A percentile compares a stretch with the other conserved stretches of the same genome.
These are phyloP conservation scores for Amaranthus hypochondriacus DNA, from an alignment of 148 eudicot genomes.

Conservation along the genomic window DNA sequence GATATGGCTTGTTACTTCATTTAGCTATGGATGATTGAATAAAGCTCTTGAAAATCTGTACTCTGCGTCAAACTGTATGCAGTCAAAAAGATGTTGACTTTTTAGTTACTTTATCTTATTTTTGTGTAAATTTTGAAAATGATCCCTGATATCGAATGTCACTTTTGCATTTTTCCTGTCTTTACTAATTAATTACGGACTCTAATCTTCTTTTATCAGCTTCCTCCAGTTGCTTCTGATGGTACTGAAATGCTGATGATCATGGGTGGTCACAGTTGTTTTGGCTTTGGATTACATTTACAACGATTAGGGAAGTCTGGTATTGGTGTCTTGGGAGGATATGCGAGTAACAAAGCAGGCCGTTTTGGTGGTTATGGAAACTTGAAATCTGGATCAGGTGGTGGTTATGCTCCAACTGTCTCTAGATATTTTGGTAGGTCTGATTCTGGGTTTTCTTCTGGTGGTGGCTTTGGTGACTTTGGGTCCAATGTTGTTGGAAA, in stretches of 20 bases:
- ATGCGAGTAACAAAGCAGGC: slow-evolving; percentile 24
- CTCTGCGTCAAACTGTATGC: too few species aligned
- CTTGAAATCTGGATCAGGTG: slow-evolving; percentile 10
- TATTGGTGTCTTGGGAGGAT: slow-evolving; percentile 42
- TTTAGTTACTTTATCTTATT: too few species aligned
- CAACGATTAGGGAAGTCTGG: slow-evolving; percentile 39
- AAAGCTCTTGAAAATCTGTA: too few species aligned
- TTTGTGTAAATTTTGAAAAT: too few species aligned
- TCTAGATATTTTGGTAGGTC: slow-evolving; percentile 24
- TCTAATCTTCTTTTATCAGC: slow-evolving; percentile 37
- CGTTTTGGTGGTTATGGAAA: too few species aligned
- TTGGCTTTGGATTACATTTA: too few species aligned
- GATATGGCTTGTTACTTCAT: too few species aligned
- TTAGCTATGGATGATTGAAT: too few species aligned
- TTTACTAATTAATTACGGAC: slow-evolving; percentile 13
- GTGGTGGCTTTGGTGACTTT: slow-evolving; percentile 41
- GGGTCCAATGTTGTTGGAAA: slow-evolving; percentile 46
- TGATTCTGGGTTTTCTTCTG: slow-evolving; percentile 40
- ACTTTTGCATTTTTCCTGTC: too few species aligned
- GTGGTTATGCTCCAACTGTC: slow-evolving; percentile 23
- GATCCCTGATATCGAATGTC: too few species aligned
- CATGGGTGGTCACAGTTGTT: slow-evolving; percentile 39
- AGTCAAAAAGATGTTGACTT: too few species aligned
- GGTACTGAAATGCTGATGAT: slow-evolving; percentile 48
- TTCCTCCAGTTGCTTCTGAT: slow-evolving; percentile 60